Percentiles rank a stretch among this genome's conserved stretches.
phyloP scores from a whole-genome alignment of 2,329 filamentous ascomycete genomes.

The Beauveria asiatica region DNA sequence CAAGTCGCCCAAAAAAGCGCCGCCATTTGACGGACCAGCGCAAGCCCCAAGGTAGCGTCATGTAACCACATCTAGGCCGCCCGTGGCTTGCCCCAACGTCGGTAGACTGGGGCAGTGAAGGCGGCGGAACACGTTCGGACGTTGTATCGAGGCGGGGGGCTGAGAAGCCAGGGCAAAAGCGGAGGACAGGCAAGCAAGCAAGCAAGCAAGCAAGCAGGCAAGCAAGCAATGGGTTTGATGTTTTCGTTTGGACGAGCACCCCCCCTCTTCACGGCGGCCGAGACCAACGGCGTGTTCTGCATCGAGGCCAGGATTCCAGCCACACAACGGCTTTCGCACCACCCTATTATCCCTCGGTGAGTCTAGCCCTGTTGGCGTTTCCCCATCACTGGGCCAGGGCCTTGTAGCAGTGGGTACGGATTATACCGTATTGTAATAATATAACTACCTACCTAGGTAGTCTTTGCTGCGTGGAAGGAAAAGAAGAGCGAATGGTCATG shows the following conservation, averaged over 20 bases:
- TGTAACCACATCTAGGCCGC: not conserved
- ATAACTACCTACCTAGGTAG: too few species aligned
- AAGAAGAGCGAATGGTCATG: too few species aligned
- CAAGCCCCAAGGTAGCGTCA: not conserved
- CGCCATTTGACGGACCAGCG: not conserved
- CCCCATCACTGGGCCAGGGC: too few species aligned
- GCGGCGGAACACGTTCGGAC: too few species aligned
- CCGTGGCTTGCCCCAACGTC: not conserved
- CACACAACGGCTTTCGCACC: constrained; percentile 1
- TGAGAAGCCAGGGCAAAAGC: too few species aligned
- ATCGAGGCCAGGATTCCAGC: constrained; percentile 4
- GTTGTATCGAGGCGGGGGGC: too few species aligned
- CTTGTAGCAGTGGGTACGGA: too few species aligned
- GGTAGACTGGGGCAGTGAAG: too few species aligned
- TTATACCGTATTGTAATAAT: too few species aligned
- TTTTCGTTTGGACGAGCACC: not conserved
- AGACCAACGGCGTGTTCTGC: not conserved
- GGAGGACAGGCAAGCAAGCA: not conserved
- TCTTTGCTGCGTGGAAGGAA: too few species aligned
- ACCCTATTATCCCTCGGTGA: not conserved
- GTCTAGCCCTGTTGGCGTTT: not conserved
- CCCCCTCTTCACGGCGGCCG: not conserved
- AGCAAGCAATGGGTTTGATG: too few species aligned
- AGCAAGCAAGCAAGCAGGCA: not conserved
- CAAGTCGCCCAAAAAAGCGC: not conserved